phyloP scores from a whole-genome alignment of 2,329 filamentous ascomycete genomes.

The Alternaria gansuensis region DNA sequence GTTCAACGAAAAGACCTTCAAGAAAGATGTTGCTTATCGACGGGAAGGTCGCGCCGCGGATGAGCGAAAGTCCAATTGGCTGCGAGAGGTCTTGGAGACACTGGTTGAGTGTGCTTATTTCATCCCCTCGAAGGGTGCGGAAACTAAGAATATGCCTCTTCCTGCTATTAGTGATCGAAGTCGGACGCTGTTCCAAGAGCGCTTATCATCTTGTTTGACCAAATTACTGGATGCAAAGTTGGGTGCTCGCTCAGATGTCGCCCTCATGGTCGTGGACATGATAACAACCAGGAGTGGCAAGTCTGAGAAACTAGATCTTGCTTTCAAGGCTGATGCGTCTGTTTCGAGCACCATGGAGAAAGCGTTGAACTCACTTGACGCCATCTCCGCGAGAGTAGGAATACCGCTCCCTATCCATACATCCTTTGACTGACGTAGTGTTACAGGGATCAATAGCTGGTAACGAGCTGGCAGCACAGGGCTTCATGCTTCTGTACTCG shows the following conservation, averaged over 20 bases:
- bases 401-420: neutral
- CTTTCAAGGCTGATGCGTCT: constrained; percentile 60
- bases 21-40: constrained; percentile 40
- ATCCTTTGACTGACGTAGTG: constrained; percentile 17
- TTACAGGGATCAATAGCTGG: constrained; percentile 37
- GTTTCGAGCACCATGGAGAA: constrained; percentile 52
- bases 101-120: constrained; percentile 63
- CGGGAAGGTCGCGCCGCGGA: constrained; percentile 14
- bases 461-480: constrained; percentile 60
- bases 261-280: constrained; percentile 42
- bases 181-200: constrained; percentile 62
- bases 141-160: constrained; percentile 50
- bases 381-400: constrained; percentile 39
- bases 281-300: constrained; percentile 38
- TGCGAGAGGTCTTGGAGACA: constrained; percentile 57
- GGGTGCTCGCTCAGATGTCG: constrained; percentile 37
- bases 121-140: constrained; percentile 46
- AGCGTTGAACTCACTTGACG: constrained; percentile 44
- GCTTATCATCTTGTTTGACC: constrained; percentile 64
- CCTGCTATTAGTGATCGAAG: constrained; percentile 59
- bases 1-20: constrained; percentile 34
- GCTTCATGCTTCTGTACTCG: constrained; percentile 81
- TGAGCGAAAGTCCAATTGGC: constrained; percentile 41
- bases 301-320: constrained; percentile 53
- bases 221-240: constrained; percentile 54